Evolutionary conservation across 2,329 filamentous ascomycete genomes (phyloP).

Genomic region (Talaromyces verruculosus): DNA sequence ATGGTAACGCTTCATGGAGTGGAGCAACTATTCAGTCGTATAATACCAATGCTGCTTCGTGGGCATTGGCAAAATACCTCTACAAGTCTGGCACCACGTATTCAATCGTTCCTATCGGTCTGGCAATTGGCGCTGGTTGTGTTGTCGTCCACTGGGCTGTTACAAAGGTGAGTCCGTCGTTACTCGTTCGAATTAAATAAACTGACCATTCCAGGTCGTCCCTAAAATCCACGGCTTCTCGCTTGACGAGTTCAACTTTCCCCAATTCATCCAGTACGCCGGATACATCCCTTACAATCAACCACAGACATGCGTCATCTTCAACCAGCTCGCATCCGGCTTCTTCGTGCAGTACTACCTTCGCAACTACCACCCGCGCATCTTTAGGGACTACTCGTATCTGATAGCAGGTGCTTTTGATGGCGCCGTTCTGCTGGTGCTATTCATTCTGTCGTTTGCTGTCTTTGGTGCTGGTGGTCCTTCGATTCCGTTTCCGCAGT

Average conservation of each 20-base stretch:
- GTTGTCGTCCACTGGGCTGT: constrained; percentile 18
- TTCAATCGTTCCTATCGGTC: constrained; percentile 19
- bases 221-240: constrained; percentile 49
- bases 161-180: constrained; percentile 9
- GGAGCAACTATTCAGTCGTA: constrained; percentile 19
- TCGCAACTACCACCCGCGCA: constrained; percentile 52
- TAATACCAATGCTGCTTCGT: constrained; percentile 22
- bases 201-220: constrained; percentile 39
- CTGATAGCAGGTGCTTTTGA: constrained; percentile 56
- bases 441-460: constrained; percentile 58
- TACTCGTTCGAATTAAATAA: background rate
- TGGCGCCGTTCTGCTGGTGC: constrained; percentile 49
- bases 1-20: constrained; percentile 22
- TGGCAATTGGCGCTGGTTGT: constrained; percentile 17
- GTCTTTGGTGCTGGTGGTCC: constrained; percentile 55
- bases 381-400: constrained; percentile 58
- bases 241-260: constrained; percentile 51
- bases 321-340: constrained; percentile 46
- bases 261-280: constrained; percentile 56
- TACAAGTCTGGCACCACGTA: constrained; percentile 20
- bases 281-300: constrained; percentile 58
- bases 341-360: constrained; percentile 56
- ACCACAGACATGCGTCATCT: constrained; percentile 57
- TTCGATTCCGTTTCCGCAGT: constrained; percentile 50
- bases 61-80: constrained; percentile 22